These are phyloP conservation scores for Lactarius akahatsu DNA, from an alignment of 768 basidiomycete genomes.

Conservation along the genomic window DNA sequence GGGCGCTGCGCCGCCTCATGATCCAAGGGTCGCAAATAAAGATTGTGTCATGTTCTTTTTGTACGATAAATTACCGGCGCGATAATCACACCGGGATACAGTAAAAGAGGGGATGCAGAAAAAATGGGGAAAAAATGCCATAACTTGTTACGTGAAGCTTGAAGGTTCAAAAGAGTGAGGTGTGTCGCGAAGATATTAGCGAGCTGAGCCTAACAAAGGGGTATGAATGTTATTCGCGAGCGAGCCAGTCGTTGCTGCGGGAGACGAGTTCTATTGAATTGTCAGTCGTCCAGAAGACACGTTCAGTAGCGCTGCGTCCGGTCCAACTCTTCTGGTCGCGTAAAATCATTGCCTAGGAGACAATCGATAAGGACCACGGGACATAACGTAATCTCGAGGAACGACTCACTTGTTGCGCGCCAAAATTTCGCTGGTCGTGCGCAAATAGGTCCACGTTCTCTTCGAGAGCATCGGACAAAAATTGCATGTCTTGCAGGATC, in stretches of 20 bases:
- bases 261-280: constrained; percentile 85
- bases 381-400: neutral
- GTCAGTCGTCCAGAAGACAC: constrained; percentile 90
- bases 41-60: constrained; percentile 10
- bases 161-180: neutral
- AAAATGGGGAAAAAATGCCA: constrained; percentile 1
- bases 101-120: neutral
- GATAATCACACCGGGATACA: constrained; percentile 4
- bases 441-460: constrained; percentile 92
- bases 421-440: constrained; percentile 91
- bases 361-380: constrained; percentile 14
- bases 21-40: constrained; percentile 3
- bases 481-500: constrained; percentile 84
- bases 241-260: constrained; percentile 84
- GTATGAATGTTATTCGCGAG: constrained; percentile 50
- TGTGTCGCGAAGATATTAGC: constrained; percentile 10
- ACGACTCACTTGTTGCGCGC: constrained; percentile 84
- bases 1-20: constrained; percentile 8
- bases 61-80: constrained; percentile 18
- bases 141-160: constrained; percentile 9
- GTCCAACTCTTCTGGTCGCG: constrained; percentile 97
- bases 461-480: constrained; percentile 82
- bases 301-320: constrained; percentile 84
- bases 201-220: constrained; percentile 12
- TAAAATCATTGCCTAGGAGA: constrained; percentile 83